Percentiles rank a stretch among this genome's conserved stretches.
Evolutionary conservation across 169 alveolate species (phyloP).

Genomic region (Cyclospora cayetanensis): DNA sequence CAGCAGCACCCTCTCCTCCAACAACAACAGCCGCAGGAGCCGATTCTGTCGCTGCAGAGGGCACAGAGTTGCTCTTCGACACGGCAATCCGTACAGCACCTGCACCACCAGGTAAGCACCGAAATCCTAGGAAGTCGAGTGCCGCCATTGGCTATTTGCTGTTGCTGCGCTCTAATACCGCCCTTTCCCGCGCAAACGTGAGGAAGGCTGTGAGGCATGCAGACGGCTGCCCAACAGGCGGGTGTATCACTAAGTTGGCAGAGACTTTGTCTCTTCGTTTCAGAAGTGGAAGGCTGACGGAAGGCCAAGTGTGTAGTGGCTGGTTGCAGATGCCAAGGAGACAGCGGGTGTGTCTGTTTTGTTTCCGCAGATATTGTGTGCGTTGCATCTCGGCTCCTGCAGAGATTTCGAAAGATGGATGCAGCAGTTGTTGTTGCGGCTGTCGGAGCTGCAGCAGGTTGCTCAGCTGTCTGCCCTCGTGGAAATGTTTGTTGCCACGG

Average conservation of each 20-base stretch:
- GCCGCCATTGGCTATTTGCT: neutral
- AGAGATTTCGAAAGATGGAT: neutral
- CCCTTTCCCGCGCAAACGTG: too few relatives aligned
- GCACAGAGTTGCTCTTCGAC: neutral
- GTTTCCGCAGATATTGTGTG: neutral
- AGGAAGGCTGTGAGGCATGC: too few relatives aligned
- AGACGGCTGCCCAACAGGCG: too few relatives aligned
- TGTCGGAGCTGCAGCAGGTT: slow-evolving; percentile 18
- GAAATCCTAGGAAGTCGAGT: neutral
- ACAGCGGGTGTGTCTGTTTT: too few relatives aligned
- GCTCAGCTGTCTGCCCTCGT: neutral
- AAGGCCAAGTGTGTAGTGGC: too few relatives aligned
- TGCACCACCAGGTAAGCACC: slow-evolving; percentile 33
- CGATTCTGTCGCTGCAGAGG: neutral
- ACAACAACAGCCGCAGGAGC: neutral
- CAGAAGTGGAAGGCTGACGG: too few relatives aligned
- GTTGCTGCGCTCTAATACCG: neutral
- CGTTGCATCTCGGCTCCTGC: slow-evolving; percentile 19
- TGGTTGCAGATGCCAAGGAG: too few relatives aligned
- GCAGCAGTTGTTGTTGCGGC: slow-evolving; percentile 49
- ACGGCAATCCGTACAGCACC: slow-evolving; percentile 34
- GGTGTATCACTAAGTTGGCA: too few relatives aligned
- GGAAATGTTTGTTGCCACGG: neutral
- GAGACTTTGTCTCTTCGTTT: too few relatives aligned
- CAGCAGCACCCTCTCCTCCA: too few relatives aligned